Evolutionary conservation across 257 asterid genomes (phyloP).

Genomic region (Solanum pennellii): DNA sequence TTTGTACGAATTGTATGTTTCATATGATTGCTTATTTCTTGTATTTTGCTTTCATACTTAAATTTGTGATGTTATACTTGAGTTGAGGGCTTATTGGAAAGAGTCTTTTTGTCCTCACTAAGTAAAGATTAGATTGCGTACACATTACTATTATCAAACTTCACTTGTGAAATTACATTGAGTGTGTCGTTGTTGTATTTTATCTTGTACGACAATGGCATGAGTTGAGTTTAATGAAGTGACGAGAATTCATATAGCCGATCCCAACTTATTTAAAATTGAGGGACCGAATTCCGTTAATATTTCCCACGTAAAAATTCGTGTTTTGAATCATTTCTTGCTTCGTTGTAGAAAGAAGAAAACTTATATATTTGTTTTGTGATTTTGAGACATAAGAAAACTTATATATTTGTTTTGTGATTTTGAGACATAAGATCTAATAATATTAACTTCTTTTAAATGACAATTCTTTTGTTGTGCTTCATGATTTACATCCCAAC

Average conservation of each 20-base stretch:
- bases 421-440: not conserved
- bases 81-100: not conserved
- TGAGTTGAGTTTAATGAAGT: not conserved
- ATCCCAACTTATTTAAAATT: not conserved
- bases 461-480: not conserved
- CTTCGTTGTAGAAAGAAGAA: not conserved
- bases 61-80: not conserved
- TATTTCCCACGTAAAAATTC: not conserved
- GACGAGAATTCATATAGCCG: not conserved
- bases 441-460: not conserved
- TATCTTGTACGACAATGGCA: not conserved
- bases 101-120: not conserved
- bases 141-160: not conserved
- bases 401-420: too few species aligned
- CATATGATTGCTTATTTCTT: too few species aligned
- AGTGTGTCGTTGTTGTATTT: too few species aligned
- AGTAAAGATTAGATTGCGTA: accelerated
- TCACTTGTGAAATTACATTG: not conserved
- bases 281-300: not conserved
- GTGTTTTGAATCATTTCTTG: not conserved
- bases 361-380: too few species aligned
- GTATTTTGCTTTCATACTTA: not conserved
- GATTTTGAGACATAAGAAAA: too few species aligned
- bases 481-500: not conserved
- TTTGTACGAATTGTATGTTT: not conserved